Evolutionary conservation across 169 alveolate species (phyloP).

Genomic region (Cardiosporidium cionae): DNA sequence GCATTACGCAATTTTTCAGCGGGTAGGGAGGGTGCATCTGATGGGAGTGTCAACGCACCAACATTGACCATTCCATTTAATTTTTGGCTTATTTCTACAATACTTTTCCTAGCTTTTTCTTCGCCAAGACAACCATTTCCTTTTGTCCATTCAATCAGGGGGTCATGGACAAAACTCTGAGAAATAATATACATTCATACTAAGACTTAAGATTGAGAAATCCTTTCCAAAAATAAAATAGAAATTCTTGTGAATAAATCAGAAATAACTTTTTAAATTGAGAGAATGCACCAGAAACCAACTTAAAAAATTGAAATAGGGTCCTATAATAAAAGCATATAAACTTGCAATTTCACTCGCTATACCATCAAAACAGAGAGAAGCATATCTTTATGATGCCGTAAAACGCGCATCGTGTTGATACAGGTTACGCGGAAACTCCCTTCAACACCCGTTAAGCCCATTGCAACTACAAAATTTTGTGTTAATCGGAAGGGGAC

Average conservation of each 20-base stretch:
- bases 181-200: background rate
- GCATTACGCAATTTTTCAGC: background rate
- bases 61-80: slow-evolving; percentile 65
- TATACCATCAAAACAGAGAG: slow-evolving; percentile 22
- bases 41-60: background rate
- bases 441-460: slow-evolving; percentile 38
- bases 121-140: slow-evolving; percentile 20
- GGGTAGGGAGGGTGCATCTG: background rate
- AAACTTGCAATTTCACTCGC: background rate
- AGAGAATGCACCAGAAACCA: background rate
- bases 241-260: background rate
- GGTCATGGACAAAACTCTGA: slow-evolving; percentile 83
- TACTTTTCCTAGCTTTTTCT: slow-evolving; percentile 39
- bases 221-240: background rate
- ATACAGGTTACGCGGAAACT: slow-evolving; percentile 24
- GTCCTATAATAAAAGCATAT: too few relatives aligned
- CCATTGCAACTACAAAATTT: slow-evolving; percentile 89
- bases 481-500: slow-evolving; percentile 95
- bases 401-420: slow-evolving; percentile 34
- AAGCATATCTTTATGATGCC: slow-evolving; percentile 32
- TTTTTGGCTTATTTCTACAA: slow-evolving; percentile 46
- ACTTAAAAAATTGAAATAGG: too few relatives aligned
- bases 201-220: background rate
- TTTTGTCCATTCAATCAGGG: slow-evolving; percentile 79
- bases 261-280: background rate